Evolutionary conservation across 306 rosid species (phyloP), one percentile per base, ranked within the genome.

Genomic region (Malus orientalis): DNA sequence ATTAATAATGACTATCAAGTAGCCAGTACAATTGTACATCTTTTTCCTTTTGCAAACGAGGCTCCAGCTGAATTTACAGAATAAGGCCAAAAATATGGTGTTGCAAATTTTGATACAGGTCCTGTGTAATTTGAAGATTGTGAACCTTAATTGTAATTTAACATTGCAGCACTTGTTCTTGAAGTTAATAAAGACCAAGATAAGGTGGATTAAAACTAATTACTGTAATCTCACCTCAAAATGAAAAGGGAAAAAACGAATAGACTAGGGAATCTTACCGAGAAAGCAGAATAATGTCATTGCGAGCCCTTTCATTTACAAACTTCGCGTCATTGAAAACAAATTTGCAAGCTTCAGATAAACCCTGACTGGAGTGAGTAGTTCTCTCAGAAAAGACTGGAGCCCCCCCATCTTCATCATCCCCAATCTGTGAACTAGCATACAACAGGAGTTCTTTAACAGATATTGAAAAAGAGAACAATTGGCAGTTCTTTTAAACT

Each of bases 271-370:
- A 67, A 73, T 47, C 78, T 71, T 92, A 94, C 98, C 96, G 97
- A 55, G 97, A 94, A 70, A 94, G 97, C 76, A 85, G 77, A 79
- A 85, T 76, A 74, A 91, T 82, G 80, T 91, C 96, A 81, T 80
- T 87, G 62, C 87, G 93, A 81, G 91, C 96, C 81, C 89, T 84
- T 78, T 91, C 96, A 81, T 91, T 91, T 30, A 88, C 88, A 79
- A 84, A 88, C 82, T 89, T 92, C 0, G 95, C 98, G 30, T 92
- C 98, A 23, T 94, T 90, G 79, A 53, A 81, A 70, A 70, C 90
- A 74, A 87, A 94, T 78, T 80, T 91, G 85, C 91, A 90, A 78
- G 97, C 97, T 67, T 85, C 93, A 69, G 89, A 89, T 73, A 92
- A 83, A 80, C 89, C 95, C 75, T 27, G 85, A 76, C 78, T 75